Conservation (phyloP, 306 rosid species). For the Glycine latifolia region DNA sequence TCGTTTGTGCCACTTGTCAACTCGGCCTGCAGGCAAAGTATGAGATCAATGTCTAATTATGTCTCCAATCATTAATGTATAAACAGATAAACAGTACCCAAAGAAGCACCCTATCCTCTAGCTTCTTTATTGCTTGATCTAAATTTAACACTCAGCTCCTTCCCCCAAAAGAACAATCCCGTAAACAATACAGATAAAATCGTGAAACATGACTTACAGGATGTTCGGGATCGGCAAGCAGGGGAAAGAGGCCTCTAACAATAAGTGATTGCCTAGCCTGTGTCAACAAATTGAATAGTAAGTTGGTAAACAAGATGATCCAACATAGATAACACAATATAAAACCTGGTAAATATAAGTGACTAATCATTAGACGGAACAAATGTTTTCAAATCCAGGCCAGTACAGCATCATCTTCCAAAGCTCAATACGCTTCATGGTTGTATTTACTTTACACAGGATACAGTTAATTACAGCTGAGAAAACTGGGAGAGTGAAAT, state of each 20-base stretch:
- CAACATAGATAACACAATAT: conserved; percentile 19
- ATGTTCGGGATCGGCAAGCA: conserved; percentile 99
- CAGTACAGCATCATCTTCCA: conserved; percentile 27
- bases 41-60: conserved; percentile 8
- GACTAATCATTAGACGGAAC: conserved; percentile 24
- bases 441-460: conserved; percentile 35
- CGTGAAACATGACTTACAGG: conserved; percentile 73
- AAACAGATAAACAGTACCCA: background rate
- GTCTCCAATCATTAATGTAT: background rate
- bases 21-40: conserved; percentile 74
- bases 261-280: conserved; percentile 98
- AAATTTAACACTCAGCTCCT: background rate
- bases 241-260: conserved; percentile 95
- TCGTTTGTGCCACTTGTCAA: conserved; percentile 84
- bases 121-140: conserved; percentile 24
- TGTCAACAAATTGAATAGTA: conserved; percentile 36
- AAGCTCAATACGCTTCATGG: conserved; percentile 27
- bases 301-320: conserved; percentile 37
- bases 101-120: background rate
- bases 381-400: conserved; percentile 31
- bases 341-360: conserved; percentile 31
- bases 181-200: conserved; percentile 22
- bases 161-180: conserved; percentile 21
- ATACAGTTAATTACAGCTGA: conserved; percentile 4
- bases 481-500: background rate